Evolutionary conservation across 352 stramenopile genomes (phyloP), one percentile per base, ranked within the genome.

Genomic region (Phytopythium delawarense): DNA sequence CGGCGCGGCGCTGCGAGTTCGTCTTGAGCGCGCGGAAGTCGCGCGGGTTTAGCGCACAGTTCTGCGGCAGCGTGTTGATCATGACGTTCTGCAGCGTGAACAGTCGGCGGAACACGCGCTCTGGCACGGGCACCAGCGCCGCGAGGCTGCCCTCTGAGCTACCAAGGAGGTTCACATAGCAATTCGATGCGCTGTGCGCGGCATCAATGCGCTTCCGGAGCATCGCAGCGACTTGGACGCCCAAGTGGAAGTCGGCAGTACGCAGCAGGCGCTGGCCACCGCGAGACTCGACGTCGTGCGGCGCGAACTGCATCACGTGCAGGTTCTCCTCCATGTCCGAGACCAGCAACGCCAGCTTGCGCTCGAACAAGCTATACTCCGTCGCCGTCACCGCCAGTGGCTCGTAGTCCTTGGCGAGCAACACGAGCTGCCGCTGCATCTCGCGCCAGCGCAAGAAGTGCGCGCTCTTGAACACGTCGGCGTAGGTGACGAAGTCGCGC

Each of bases 41-140:
- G 20, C 88, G 83, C 34, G 88, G 88, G 57, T 96, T 96, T 50
- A 96, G 46, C 42, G 86, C 87, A 37, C 81, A 89, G 60, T 94
- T 94, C 46, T 96, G 87, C 42, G 81, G 87, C 42, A 94, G 65
- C 53, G 87, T 92, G 69, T 92, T 95, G 63, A 95, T 84, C 87
- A 96, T 95, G 44, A 95, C 87, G 54, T 89, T 95, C 63, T 96
- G 88, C 20, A 96, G 65, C 32, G 88, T 95, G 60, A 94, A 94
- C 11, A 96, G 70, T 12, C 87, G 87, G 2, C 88, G 88, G 60
- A 96, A 96, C 1, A 90, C 76, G 23, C 84, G 81, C 63, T 96
- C 88, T 30, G 75, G 66, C 2, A 95, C 81, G 4, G 88, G 87
- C 20, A 95, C 75, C 23, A 96, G 69, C 59, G 84, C 84, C 7